phyloP scores from a whole-genome alignment of 805 yeast genomes.

The Saturnispora saitoi region DNA sequence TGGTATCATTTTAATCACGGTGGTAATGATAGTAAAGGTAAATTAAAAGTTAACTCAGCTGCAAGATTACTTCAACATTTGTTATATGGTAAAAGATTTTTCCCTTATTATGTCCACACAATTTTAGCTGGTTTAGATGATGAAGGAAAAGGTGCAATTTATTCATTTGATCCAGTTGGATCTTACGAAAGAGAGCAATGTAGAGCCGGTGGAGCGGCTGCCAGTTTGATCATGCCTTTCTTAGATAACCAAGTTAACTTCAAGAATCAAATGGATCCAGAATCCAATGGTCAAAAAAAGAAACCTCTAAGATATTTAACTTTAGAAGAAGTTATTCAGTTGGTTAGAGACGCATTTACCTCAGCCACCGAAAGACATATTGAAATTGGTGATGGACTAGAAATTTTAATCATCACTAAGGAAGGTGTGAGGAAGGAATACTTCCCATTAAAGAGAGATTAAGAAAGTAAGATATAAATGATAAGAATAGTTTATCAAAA shows the following conservation, averaged over 20 bases:
- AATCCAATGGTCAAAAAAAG: conserved; percentile 56
- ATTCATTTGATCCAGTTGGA: conserved; percentile 96
- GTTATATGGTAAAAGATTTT: conserved; percentile 85
- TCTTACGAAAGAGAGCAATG: conserved; percentile 96
- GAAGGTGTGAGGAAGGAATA: conserved; percentile 84
- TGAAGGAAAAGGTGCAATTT: conserved; percentile 88
- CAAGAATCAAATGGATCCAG: conserved; percentile 86
- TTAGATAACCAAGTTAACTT: conserved; percentile 95
- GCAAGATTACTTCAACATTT: conserved; percentile 89
- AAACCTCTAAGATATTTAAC: conserved; percentile 54
- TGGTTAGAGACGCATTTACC: conserved; percentile 89
- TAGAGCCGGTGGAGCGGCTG: conserved; percentile 97
- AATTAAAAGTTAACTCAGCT: conserved; percentile 58
- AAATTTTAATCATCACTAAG: conserved; percentile 82
- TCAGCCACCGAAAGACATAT: conserved; percentile 98
- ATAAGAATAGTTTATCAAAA: neutral
- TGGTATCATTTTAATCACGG: conserved; percentile 93
- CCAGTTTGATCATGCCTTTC: conserved; percentile 92
- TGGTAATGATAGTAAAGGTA: conserved; percentile 32
- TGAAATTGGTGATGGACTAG: conserved; percentile 95
- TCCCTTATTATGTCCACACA: conserved; percentile 95
- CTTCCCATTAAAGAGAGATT: conserved; percentile 85
- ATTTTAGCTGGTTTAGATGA: conserved; percentile 89
- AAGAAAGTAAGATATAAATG: conserved; percentile 15
- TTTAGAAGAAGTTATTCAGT: conserved; percentile 75